These are phyloP conservation scores for Boletus semigastroideus DNA, from an alignment of 1,284 basidiomycete genomes.

Conservation along the genomic window DNA sequence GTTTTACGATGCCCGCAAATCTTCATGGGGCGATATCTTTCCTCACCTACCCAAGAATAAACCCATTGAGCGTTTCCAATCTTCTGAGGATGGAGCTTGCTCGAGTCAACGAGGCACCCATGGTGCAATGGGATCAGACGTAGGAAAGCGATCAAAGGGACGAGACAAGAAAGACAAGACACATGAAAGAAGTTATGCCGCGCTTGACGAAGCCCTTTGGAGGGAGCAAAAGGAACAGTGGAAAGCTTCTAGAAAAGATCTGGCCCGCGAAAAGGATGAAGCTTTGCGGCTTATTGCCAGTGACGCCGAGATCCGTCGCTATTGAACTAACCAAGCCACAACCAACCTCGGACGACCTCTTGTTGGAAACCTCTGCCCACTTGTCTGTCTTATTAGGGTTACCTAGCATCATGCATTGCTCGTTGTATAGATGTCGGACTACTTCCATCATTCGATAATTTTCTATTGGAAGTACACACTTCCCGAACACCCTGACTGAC, in stretches of 20 bases:
- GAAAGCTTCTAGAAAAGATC: slow-evolving; percentile 32
- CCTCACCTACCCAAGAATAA: slow-evolving; percentile 81
- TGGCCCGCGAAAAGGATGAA: slow-evolving; percentile 4
- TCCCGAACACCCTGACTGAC: not conserved
- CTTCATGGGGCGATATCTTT: slow-evolving; percentile 92
- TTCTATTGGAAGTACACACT: not conserved
- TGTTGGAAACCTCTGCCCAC: not conserved
- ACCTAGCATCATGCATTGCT: not conserved
- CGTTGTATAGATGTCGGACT: not conserved
- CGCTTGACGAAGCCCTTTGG: slow-evolving; percentile 28
- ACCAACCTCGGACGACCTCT: not conserved
- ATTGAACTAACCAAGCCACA: slow-evolving; percentile 1
- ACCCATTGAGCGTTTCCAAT: slow-evolving; percentile 61
- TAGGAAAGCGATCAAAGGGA: slow-evolving; percentile 52
- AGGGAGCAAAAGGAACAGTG: slow-evolving; percentile 40
- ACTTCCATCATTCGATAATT: slow-evolving; percentile 3
- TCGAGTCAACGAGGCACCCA: slow-evolving; percentile 5
- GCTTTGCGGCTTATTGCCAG: slow-evolving; percentile 4
- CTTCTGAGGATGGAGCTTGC: slow-evolving; percentile 32
- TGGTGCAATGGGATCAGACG: slow-evolving; percentile 44
- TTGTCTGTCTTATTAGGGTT: not conserved
- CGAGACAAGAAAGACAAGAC: slow-evolving; percentile 29
- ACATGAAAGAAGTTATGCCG: slow-evolving; percentile 40
- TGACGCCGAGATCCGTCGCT: slow-evolving; percentile 11
- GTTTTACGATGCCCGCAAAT: slow-evolving; percentile 94